Conservation (phyloP, 257 asterid genomes). For the Jacaranda copaia region DNA sequence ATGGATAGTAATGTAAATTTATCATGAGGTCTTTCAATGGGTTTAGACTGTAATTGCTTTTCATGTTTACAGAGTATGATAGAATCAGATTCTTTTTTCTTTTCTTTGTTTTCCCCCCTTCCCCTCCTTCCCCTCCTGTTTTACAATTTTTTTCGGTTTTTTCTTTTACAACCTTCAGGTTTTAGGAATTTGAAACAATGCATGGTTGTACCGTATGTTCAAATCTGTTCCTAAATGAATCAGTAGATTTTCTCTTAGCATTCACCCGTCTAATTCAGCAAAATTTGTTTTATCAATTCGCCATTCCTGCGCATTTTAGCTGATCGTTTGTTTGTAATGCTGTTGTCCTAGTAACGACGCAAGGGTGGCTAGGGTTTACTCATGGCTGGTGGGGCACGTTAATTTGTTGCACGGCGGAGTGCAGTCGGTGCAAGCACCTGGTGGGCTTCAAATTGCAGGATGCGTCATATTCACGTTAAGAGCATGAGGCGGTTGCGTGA, state of each 20-base stretch:
- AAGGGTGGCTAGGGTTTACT: constrained; percentile 32
- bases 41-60: constrained; percentile 38
- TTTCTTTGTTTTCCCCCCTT: not conserved
- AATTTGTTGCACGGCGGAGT: not conserved
- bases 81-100: constrained; percentile 37
- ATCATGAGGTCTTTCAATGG: constrained; percentile 28
- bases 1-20: constrained; percentile 57
- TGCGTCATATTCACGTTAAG: constrained; percentile 14
- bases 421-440: not conserved
- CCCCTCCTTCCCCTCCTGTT: not conserved
- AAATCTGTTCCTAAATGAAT: constrained; percentile 34
- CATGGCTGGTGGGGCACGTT: constrained; percentile 30
- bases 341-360: constrained; percentile 12
- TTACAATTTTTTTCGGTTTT: not conserved
- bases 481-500: constrained; percentile 40
- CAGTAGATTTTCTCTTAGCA: not conserved
- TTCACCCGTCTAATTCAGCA: not conserved
- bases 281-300: not conserved
- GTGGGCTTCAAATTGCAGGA: not conserved
- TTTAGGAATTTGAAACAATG: constrained; percentile 36
- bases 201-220: constrained; percentile 26
- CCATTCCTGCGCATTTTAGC: not conserved
- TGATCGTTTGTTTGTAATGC: constrained; percentile 9
- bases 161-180: not conserved
- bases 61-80: constrained; percentile 33